Evolutionary conservation across 2,329 filamentous ascomycete genomes (phyloP), one percentile per base, ranked within the genome.

Genomic region (Stachybotrys echinatus): DNA sequence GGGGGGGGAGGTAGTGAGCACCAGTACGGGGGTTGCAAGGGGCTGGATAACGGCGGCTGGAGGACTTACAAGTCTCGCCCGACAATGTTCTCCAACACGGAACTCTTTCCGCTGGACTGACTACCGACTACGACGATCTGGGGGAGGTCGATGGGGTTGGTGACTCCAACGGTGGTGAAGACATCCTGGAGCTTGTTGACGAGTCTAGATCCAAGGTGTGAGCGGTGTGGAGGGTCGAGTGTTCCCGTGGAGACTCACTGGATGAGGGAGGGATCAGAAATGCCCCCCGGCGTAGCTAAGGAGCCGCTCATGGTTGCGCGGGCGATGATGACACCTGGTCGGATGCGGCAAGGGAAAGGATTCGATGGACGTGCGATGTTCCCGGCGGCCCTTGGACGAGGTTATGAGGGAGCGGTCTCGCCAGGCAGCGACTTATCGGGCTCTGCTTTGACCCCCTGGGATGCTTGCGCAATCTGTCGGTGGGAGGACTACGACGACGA

Each of bases 171-270:
- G 40, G 94, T 97, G 55, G 92, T 87, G 69, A 99, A 99, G 61
- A 99, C 94, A 89, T 99, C 94, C 71, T 99, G 94, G 45, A 99
- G 85, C 79, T 95, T 97, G 80, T 99, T 99, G 69, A 99, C 94
- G 61, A 97, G 87, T 65, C 83, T 86, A 61, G 49, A 53, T 21
- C 23, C 37, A 52, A 31, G 48, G 47, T 20, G 50, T 51, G 46
- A 53, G 58, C 54, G 57, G 57, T 60, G 52, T 48, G 49, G 48
- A 53, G 51, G 49, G 52, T 56, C 53, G 50, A 48, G 27, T 2
- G 27, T 8, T 5, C 27, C 14, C 27, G 3, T 34, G 27, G 5
- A 34, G 27, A 56, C 68, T 65, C 56, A 84, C 81, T 82, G 83
- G 71, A 85, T 85, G 61, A 85, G 78, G 62, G 80, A 78, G 58